Percentiles rank a stretch among this genome's conserved stretches.
Evolutionary conservation across 169 alveolate genomes (phyloP).

Genomic region (Ichthyophthirius multifiliis): DNA sequence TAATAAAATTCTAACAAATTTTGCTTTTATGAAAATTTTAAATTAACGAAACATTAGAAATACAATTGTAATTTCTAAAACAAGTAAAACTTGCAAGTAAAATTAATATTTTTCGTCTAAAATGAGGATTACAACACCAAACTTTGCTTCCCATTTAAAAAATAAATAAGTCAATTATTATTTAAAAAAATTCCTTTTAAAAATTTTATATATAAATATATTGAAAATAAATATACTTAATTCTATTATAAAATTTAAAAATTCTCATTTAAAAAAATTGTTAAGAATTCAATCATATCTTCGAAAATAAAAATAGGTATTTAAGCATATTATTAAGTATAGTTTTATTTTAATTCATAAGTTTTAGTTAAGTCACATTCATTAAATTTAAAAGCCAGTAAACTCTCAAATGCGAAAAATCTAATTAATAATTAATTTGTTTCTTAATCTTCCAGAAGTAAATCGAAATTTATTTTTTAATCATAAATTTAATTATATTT

Average conservation of each 20-base stretch:
- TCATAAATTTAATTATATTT: no score
- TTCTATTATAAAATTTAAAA: neutral
- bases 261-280: neutral
- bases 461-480: no score
- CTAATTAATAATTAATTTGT: no score
- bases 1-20: neutral
- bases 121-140: conserved; percentile 1
- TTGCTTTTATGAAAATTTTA: neutral
- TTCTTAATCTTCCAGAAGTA: no score
- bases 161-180: neutral
- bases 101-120: neutral
- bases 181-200: neutral
- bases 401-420: no score
- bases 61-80: neutral
- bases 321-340: neutral
- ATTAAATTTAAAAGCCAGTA: no score
- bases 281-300: neutral
- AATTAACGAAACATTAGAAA: neutral
- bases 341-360: no score
- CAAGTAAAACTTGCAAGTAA: neutral
- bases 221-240: neutral
- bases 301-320: neutral
- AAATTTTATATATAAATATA: neutral
- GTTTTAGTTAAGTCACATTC: no score
- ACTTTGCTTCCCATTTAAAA: neutral